phyloP scores from a whole-genome alignment of 345 rosid genomes.

The Draba incana region DNA sequence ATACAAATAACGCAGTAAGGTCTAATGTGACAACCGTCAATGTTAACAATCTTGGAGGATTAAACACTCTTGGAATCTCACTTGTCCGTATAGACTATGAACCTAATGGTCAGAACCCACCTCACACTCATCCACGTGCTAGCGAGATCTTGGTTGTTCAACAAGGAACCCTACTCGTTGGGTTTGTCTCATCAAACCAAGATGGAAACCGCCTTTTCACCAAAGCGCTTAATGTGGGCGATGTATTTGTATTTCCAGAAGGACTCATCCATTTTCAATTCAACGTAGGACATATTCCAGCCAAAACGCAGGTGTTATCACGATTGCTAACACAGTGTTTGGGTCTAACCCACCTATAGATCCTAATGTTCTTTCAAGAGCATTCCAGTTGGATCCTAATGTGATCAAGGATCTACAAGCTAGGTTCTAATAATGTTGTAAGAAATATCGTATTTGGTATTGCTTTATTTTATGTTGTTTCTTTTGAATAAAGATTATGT shows the following conservation, averaged over 20 bases:
- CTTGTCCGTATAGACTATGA: conserved; percentile 39
- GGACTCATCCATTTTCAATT: conserved; percentile 47
- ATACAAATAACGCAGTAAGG: conserved; percentile 22
- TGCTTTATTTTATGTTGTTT: conserved; percentile 6
- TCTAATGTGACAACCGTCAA: conserved; percentile 32
- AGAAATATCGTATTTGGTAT: background rate
- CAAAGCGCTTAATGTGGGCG: background rate
- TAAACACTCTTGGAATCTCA: conserved; percentile 40
- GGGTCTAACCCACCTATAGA: conserved; percentile 37
- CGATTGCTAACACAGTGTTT: conserved; percentile 38
- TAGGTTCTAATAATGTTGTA: conserved; percentile 18
- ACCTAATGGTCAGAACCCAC: conserved; percentile 39
- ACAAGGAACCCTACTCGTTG: conserved; percentile 47
- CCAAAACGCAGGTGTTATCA: conserved; percentile 35
- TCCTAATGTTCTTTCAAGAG: conserved; percentile 32
- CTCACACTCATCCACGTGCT: conserved; percentile 38
- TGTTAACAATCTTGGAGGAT: conserved; percentile 41
- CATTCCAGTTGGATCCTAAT: conserved; percentile 32
- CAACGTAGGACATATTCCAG: background rate
- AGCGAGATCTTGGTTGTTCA: conserved; percentile 30
- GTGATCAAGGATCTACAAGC: conserved; percentile 5
- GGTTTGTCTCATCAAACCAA: conserved; percentile 50
- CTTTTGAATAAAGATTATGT: conserved; percentile 11
- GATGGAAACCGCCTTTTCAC: conserved; percentile 38
- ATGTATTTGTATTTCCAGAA: too few relatives aligned